Evolutionary conservation across 805 yeast species (phyloP).

Genomic region (Ogataea salicorniae): DNA sequence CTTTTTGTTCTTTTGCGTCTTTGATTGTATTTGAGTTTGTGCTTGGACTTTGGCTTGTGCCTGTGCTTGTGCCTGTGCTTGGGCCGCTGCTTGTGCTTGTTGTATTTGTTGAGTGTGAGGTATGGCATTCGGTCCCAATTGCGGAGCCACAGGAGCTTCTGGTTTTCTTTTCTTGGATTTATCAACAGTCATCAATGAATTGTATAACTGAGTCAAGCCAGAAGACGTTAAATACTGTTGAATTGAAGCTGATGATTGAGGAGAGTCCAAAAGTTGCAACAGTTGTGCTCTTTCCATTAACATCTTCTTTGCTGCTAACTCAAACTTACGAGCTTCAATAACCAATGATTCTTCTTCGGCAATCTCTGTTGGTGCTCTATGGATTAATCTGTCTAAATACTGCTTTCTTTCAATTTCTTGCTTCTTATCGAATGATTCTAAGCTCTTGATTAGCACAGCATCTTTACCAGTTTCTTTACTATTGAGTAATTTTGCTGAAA

Average conservation of each 20-base stretch:
- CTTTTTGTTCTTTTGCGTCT: slow-evolving; percentile 1
- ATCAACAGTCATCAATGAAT: slow-evolving; percentile 65
- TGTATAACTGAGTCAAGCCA: slow-evolving; percentile 83
- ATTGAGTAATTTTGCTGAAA: slow-evolving; percentile 52
- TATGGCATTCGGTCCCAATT: slow-evolving; percentile 51
- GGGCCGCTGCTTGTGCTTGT: slow-evolving; percentile 12
- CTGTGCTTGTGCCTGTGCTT: slow-evolving; percentile 8
- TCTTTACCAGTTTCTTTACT: slow-evolving; percentile 35
- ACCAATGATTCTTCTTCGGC: slow-evolving; percentile 96
- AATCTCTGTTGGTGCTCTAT: slow-evolving; percentile 90
- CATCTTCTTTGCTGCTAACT: slow-evolving; percentile 86
- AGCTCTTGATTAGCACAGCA: slow-evolving; percentile 48
- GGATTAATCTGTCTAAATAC: slow-evolving; percentile 69
- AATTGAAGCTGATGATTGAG: slow-evolving; percentile 71
- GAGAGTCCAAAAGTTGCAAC: slow-evolving; percentile 77
- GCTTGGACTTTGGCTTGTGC: slow-evolving; percentile 24
- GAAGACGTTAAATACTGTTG: slow-evolving; percentile 78
- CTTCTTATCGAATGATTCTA: slow-evolving; percentile 59
- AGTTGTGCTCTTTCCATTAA: slow-evolving; percentile 75
- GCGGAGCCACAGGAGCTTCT: slow-evolving; percentile 53
- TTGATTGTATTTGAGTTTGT: slow-evolving; percentile 8
- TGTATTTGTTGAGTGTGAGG: slow-evolving; percentile 36
- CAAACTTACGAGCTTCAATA: slow-evolving; percentile 88
- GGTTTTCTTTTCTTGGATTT: slow-evolving; percentile 53
- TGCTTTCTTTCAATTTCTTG: slow-evolving; percentile 77